These are phyloP conservation scores for Thalia dealbata DNA, from an alignment of 176 grass and related monocot species.

Conservation along the genomic window DNA sequence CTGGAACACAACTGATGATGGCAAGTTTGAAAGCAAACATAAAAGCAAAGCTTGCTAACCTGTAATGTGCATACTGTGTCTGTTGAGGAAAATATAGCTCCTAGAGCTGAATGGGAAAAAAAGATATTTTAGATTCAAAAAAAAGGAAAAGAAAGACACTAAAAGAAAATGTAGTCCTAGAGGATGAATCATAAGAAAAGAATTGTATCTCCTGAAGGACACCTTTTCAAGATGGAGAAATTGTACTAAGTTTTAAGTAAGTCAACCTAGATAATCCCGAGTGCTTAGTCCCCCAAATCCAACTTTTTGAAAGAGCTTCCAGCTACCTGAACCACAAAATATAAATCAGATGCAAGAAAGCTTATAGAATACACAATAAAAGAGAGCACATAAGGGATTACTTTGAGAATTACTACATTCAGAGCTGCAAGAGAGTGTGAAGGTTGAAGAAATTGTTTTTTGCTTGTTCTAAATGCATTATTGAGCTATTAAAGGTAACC, in stretches of 20 bases:
- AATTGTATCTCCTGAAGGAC: not conserved
- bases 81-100: conserved; percentile 83
- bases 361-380: no score
- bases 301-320: conserved; percentile 72
- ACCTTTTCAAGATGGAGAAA: not conserved
- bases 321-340: conserved; percentile 34
- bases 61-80: conserved; percentile 83
- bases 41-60: conserved; percentile 23
- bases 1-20: not conserved
- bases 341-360: conserved; percentile 1
- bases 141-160: conserved; percentile 5
- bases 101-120: conserved; percentile 41
- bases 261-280: conserved; percentile 61
- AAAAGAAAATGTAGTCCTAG: conserved; percentile 11
- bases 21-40: not conserved
- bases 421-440: no score
- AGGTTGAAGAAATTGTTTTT: no score
- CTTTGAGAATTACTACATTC: not conserved
- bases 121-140: not conserved
- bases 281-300: conserved; percentile 39
- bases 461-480: no score
- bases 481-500: no score
- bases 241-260: not conserved
- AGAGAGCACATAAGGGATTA: not conserved
- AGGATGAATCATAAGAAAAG: not conserved